phyloP scores from a whole-genome alignment of 768 basidiomycete species.

The Amanita exitialis region DNA sequence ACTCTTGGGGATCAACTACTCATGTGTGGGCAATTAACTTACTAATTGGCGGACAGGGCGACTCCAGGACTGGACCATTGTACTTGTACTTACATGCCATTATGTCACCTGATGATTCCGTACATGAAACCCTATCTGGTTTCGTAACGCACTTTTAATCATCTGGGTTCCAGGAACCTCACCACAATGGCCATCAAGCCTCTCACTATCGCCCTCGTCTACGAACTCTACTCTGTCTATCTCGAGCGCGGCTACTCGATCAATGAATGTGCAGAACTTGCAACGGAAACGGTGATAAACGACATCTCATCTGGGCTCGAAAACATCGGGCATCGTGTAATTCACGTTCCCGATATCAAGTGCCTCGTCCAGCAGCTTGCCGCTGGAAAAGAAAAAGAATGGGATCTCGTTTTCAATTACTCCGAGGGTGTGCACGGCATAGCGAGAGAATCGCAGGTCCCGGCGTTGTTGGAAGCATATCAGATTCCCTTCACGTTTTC shows the following conservation, averaged over 20 bases:
- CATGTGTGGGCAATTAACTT: no score
- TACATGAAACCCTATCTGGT: background rate
- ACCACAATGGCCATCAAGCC: background rate
- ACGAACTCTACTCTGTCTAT: background rate
- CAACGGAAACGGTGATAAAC: background rate
- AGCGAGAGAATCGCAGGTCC: slow-evolving; percentile 17
- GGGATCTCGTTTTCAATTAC: slow-evolving; percentile 18
- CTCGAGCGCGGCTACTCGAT: background rate
- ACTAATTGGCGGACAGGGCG: no score
- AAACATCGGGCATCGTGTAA: background rate
- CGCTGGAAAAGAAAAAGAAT: slow-evolving; percentile 5
- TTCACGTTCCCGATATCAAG: background rate
- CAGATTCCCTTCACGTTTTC: slow-evolving; percentile 16
- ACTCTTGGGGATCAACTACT: no score
- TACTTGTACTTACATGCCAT: no score
- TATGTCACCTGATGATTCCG: background rate
- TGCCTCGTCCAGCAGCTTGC: background rate
- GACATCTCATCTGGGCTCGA: background rate
- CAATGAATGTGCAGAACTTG: background rate
- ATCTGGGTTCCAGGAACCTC: no score
- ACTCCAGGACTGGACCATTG: no score
- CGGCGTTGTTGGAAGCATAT: slow-evolving; percentile 16
- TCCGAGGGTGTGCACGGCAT: slow-evolving; percentile 13
- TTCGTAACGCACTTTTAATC: no score
- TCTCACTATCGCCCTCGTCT: background rate